A percentile compares a stretch with the other conserved stretches of the same genome.
Conservation (phyloP, 306 rosid species). For the Dalbergia cochinchinensis region DNA sequence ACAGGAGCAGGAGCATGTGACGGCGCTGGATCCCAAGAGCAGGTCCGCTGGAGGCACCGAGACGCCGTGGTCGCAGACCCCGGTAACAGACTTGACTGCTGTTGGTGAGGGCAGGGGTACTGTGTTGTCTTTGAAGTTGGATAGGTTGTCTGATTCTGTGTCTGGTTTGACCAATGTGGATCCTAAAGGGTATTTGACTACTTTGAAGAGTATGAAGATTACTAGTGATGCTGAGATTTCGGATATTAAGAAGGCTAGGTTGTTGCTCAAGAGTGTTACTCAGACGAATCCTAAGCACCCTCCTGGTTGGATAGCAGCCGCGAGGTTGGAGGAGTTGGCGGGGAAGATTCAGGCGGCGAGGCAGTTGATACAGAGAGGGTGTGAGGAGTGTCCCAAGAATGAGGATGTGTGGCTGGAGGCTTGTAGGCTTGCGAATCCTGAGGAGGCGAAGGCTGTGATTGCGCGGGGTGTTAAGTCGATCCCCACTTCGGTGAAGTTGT, state of each 20-base stretch:
- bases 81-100: constrained; percentile 92
- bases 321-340: constrained; percentile 87
- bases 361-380: constrained; percentile 81
- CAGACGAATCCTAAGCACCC: constrained; percentile 92
- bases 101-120: constrained; percentile 95
- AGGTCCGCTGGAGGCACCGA: constrained; percentile 76
- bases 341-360: constrained; percentile 88
- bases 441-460: constrained; percentile 87
- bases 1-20: constrained; percentile 90
- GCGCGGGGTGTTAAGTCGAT: constrained; percentile 82
- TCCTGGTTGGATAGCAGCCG: constrained; percentile 93
- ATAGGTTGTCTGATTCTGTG: constrained; percentile 82
- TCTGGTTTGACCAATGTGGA: constrained; percentile 85
- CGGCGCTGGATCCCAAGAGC: constrained; percentile 89
- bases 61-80: constrained; percentile 87
- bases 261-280: constrained; percentile 85
- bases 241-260: constrained; percentile 84
- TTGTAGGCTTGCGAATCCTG: constrained; percentile 84
- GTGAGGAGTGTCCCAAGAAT: constrained; percentile 89
- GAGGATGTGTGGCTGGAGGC: constrained; percentile 98
- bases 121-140: constrained; percentile 80
- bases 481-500: constrained; percentile 85
- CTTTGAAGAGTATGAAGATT: constrained; percentile 85
- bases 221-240: constrained; percentile 93
- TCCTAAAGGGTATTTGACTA: constrained; percentile 85